A percentile compares a stretch with the other conserved stretches of the same genome.
Evolutionary conservation across 148 eudicot genomes (phyloP).

Genomic region (Nepenthes mirabilis): DNA sequence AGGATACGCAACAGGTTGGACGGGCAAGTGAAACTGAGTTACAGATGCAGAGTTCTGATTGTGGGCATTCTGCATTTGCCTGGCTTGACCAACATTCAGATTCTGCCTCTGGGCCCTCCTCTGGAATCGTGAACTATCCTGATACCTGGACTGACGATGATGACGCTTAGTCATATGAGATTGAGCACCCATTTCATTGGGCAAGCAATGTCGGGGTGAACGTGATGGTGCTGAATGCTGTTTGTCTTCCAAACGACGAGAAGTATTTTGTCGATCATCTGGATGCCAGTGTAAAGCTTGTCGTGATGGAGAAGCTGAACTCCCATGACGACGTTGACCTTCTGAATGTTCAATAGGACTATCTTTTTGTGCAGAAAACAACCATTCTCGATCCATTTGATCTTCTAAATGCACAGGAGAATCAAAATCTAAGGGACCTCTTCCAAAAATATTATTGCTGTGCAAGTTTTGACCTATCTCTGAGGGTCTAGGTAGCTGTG

Average conservation of each 20-base stretch:
- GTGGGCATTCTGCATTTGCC: slow-evolving; percentile 23
- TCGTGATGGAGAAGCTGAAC: slow-evolving; percentile 26
- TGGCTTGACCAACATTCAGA: slow-evolving; percentile 13
- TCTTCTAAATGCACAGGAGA: slow-evolving; percentile 8
- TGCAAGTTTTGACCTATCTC: slow-evolving; percentile 10
- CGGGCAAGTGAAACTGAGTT: slow-evolving; percentile 12
- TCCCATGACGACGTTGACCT: slow-evolving; percentile 2
- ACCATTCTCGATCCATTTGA: slow-evolving; percentile 9
- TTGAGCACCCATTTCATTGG: slow-evolving; percentile 3
- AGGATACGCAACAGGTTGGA: slow-evolving; percentile 17
- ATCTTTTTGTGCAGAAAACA: neutral
- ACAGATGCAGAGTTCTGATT: slow-evolving; percentile 16
- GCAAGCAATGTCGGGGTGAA: slow-evolving; percentile 8
- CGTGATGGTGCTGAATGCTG: slow-evolving; percentile 9
- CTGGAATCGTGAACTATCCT: slow-evolving; percentile 18
- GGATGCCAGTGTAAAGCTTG: slow-evolving; percentile 12
- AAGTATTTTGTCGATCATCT: slow-evolving; percentile 14
- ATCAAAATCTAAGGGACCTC: slow-evolving; percentile 1
- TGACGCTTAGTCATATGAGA: slow-evolving; percentile 8
- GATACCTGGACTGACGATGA: slow-evolving; percentile 17
- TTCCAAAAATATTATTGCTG: slow-evolving; percentile 9
- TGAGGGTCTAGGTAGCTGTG: slow-evolving; percentile 7
- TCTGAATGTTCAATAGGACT: slow-evolving; percentile 4
- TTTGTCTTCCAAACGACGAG: slow-evolving; percentile 14
- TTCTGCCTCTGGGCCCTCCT: slow-evolving; percentile 19